phyloP scores from a whole-genome alignment of 2,329 filamentous ascomycete genomes.

The Ophiostoma ulmi region DNA sequence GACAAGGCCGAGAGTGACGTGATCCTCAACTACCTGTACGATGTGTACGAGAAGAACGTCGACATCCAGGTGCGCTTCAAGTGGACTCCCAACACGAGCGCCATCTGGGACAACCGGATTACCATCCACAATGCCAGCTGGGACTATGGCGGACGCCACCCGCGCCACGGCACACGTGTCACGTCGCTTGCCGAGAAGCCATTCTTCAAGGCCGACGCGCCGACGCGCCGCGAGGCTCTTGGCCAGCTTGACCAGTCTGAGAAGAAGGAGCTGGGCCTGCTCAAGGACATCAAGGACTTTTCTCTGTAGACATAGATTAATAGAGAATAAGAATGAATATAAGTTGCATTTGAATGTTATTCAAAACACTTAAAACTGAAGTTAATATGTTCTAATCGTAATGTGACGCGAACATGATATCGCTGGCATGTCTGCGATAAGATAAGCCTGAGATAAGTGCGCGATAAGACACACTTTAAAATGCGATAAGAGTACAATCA shows the following conservation, averaged over 20 bases:
- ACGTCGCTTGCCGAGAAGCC: slow-evolving; percentile 68
- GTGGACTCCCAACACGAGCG: slow-evolving; percentile 63
- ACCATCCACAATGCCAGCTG: slow-evolving; percentile 71
- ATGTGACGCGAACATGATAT: not conserved
- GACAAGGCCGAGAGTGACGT: slow-evolving; percentile 64
- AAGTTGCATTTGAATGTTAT: not conserved
- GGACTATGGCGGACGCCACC: slow-evolving; percentile 64
- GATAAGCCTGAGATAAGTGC: not conserved
- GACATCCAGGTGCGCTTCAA: slow-evolving; percentile 69
- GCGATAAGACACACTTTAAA: not conserved
- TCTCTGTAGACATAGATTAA: slow-evolving; percentile 18
- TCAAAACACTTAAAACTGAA: too few relatives aligned
- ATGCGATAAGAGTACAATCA: not conserved
- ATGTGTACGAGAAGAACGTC: slow-evolving; percentile 63
- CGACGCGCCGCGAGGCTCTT: slow-evolving; percentile 60
- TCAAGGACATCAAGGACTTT: slow-evolving; percentile 25
- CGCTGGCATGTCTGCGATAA: not conserved
- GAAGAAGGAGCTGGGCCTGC: slow-evolving; percentile 26
- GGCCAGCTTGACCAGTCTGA: slow-evolving; percentile 58
- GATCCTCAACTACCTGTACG: slow-evolving; percentile 60
- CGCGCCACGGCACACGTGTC: slow-evolving; percentile 66
- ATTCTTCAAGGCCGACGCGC: slow-evolving; percentile 59
- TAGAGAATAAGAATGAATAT: not conserved
- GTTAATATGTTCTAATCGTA: not conserved
- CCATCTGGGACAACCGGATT: slow-evolving; percentile 68